phyloP scores from a whole-genome alignment of 192 early-diverging fungal genomes.

The Mortierella hygrophila region DNA sequence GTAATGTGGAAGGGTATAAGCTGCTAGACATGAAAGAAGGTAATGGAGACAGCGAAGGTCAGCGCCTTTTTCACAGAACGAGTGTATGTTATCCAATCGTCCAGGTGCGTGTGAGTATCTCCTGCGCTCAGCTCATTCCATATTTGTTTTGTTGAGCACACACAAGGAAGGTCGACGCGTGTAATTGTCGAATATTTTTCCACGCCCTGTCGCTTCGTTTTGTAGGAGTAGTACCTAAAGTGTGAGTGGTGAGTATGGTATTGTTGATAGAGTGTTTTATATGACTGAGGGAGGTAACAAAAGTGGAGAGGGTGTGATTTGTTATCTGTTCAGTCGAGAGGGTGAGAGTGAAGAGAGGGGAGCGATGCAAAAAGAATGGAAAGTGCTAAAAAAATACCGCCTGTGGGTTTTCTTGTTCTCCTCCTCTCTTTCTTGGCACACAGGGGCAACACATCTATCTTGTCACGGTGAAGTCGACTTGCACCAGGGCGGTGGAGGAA shows the following conservation, averaged over 20 bases:
- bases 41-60: background rate
- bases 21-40: background rate
- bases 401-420: too few relatives aligned
- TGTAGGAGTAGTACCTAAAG: too few relatives aligned
- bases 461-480: background rate
- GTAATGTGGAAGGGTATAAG: background rate
- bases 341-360: too few relatives aligned
- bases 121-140: background rate
- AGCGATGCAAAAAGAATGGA: too few relatives aligned
- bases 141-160: conserved; percentile 2
- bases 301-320: too few relatives aligned
- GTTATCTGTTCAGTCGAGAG: too few relatives aligned
- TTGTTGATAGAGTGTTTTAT: too few relatives aligned
- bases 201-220: background rate
- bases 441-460: background rate
- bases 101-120: background rate
- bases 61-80: background rate
- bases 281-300: too few relatives aligned
- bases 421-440: too few relatives aligned
- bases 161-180: background rate
- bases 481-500: background rate
- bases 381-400: too few relatives aligned
- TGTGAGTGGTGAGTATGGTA: too few relatives aligned
- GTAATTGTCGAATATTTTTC: background rate
- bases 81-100: background rate